A percentile compares a stretch with the other conserved stretches of the same genome.
phyloP scores from a whole-genome alignment of 2,329 filamentous ascomycete genomes.

The Aspergillus awamori region DNA sequence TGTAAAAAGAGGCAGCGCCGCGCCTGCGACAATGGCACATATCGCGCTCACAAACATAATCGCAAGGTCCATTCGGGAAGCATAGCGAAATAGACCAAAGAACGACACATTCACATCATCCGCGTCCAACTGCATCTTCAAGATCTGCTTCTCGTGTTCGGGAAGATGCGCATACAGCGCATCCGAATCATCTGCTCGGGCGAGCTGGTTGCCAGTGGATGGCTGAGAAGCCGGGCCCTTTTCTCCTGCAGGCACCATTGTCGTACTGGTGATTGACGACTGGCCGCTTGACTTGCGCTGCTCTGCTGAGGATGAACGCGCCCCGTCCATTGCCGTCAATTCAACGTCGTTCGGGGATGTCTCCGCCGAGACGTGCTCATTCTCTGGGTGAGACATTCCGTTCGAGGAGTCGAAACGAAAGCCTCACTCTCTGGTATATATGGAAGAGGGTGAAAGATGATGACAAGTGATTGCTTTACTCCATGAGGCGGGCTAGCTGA shows the following conservation, averaged over 20 bases:
- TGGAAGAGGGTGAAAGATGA: neutral
- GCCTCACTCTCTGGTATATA: neutral
- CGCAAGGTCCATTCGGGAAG: constrained; percentile 64
- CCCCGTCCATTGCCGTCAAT: constrained; percentile 8
- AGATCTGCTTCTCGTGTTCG: constrained; percentile 65
- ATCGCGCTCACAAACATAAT: constrained; percentile 65
- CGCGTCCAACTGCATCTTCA: constrained; percentile 69
- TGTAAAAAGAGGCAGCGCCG: constrained; percentile 78
- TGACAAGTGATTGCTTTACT: constrained; percentile 9
- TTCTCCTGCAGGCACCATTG: constrained; percentile 18
- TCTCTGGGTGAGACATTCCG: constrained; percentile 18
- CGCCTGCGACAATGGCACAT: constrained; percentile 71
- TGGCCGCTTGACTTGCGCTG: constrained; percentile 21
- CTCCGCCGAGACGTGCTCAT: constrained; percentile 9
- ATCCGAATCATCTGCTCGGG: constrained; percentile 43
- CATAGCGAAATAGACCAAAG: constrained; percentile 69
- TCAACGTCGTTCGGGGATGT: constrained; percentile 10
- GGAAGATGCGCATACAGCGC: constrained; percentile 65
- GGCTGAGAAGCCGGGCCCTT: constrained; percentile 23
- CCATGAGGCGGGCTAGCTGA: constrained; percentile 15
- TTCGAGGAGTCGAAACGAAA: neutral
- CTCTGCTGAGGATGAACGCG: constrained; percentile 11
- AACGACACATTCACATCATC: constrained; percentile 67
- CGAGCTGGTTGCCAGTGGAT: constrained; percentile 12
- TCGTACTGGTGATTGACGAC: constrained; percentile 29